phyloP scores from a whole-genome alignment of 2,329 filamentous ascomycete genomes.

The Xylaria sp. region DNA sequence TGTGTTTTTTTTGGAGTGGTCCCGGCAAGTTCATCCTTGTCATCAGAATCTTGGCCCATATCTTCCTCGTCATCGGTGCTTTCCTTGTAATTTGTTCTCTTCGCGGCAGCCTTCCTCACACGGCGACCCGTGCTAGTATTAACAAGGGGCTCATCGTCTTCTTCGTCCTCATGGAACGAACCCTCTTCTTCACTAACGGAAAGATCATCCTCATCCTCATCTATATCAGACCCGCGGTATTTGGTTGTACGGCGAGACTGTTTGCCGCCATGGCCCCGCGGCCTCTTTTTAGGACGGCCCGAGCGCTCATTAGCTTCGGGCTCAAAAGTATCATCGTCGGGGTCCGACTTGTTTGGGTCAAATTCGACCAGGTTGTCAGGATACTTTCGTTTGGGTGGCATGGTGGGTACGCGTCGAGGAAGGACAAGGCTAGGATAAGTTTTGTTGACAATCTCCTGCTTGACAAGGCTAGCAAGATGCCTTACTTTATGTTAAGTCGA shows the following conservation, averaged over 20 bases:
- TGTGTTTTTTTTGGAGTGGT: slow-evolving; percentile 46
- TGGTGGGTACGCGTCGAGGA: slow-evolving; percentile 42
- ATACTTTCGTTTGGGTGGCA: slow-evolving; percentile 66
- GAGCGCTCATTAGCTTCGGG: slow-evolving; percentile 57
- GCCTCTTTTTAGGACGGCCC: slow-evolving; percentile 53
- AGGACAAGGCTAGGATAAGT: slow-evolving; percentile 14
- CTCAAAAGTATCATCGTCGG: slow-evolving; percentile 74
- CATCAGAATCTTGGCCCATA: slow-evolving; percentile 43
- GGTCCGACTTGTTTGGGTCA: slow-evolving; percentile 74
- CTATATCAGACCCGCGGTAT: slow-evolving; percentile 71
- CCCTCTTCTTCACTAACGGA: slow-evolving; percentile 65
- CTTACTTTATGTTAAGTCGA: slow-evolving; percentile 16
- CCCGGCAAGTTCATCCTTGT: slow-evolving; percentile 55
- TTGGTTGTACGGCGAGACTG: slow-evolving; percentile 47
- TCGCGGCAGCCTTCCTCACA: slow-evolving; percentile 58
- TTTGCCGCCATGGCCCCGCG: slow-evolving; percentile 52
- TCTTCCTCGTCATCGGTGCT: slow-evolving; percentile 56
- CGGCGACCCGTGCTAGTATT: slow-evolving; percentile 57
- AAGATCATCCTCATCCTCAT: slow-evolving; percentile 63
- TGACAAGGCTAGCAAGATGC: background rate
- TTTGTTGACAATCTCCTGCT: slow-evolving; percentile 10
- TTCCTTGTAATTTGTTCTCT: slow-evolving; percentile 60
- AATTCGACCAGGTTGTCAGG: slow-evolving; percentile 63
- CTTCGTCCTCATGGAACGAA: slow-evolving; percentile 54
- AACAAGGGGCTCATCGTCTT: slow-evolving; percentile 51